Conservation (phyloP, 1,284 basidiomycete genomes). For the Xerocomus cyaneibrunnescens region DNA sequence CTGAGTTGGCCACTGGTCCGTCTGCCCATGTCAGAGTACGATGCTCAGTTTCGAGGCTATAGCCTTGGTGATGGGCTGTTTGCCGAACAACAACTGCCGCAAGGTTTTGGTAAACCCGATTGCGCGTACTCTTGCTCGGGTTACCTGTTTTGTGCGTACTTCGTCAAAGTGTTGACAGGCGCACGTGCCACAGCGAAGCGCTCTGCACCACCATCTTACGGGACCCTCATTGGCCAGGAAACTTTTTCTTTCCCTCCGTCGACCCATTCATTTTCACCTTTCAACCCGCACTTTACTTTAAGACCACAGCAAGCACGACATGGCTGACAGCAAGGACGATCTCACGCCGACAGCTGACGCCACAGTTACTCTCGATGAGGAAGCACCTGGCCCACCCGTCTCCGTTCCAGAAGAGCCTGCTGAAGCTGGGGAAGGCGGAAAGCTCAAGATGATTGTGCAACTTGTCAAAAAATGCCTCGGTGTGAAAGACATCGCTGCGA, state of each 20-base stretch:
- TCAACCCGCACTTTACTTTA: not conserved
- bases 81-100: no score
- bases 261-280: not conserved
- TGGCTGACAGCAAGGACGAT: constrained; percentile 21
- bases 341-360: constrained; percentile 3
- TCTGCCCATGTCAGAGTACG: no score
- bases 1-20: no score
- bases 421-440: constrained; percentile 80
- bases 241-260: constrained; percentile 4
- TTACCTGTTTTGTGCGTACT: constrained; percentile 20
- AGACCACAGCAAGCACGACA: constrained; percentile 4
- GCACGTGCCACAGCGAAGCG: constrained; percentile 20
- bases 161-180: constrained; percentile 3
- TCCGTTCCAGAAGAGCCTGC: constrained; percentile 69
- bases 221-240: not conserved
- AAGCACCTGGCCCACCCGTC: constrained; percentile 57
- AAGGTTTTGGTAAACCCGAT: no score
- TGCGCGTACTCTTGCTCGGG: no score
- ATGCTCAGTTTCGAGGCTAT: no score
- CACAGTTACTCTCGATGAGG: constrained; percentile 43
- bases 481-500: constrained; percentile 88
- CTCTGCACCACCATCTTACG: constrained; percentile 13
- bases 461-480: constrained; percentile 86
- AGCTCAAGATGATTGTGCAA: constrained; percentile 87
- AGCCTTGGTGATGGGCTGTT: no score